These are phyloP conservation scores for Knoxia roxburghii DNA, from an alignment of 257 asterid genomes.

Conservation along the genomic window DNA sequence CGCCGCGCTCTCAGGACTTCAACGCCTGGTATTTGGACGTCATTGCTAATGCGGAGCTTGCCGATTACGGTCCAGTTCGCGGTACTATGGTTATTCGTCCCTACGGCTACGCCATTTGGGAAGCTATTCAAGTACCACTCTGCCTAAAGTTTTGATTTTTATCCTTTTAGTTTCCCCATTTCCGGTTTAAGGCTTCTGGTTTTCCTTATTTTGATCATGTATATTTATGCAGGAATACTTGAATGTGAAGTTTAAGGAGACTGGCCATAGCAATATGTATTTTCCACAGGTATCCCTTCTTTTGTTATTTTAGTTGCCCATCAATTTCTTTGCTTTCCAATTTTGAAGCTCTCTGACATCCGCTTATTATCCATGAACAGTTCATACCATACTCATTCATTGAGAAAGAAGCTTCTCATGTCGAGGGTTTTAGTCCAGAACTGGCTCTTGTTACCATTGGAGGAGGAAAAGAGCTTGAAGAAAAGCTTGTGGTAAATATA, in stretches of 20 bases:
- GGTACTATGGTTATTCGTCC: conserved; percentile 99
- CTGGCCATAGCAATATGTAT: conserved; percentile 98
- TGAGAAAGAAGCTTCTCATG: conserved; percentile 99
- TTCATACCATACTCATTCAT: conserved; percentile 85
- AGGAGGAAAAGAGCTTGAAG: conserved; percentile 99
- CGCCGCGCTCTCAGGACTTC: conserved; percentile 97
- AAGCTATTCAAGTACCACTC: conserved; percentile 82
- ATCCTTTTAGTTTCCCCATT: too few relatives aligned
- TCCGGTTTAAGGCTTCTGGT: neutral
- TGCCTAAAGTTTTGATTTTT: neutral
- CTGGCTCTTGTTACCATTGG: conserved; percentile 94
- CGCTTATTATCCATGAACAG: conserved; percentile 36
- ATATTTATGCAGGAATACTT: conserved; percentile 71
- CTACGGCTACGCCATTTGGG: conserved; percentile 98
- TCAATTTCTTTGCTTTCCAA: neutral
- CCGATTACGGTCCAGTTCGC: conserved; percentile 99
- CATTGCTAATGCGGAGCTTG: conserved; percentile 90
- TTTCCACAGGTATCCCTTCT: conserved; percentile 66
- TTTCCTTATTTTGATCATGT: neutral
- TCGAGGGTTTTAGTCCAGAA: conserved; percentile 97
- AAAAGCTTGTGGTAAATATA: conserved; percentile 87
- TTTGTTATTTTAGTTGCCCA: neutral
- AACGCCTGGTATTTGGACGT: conserved; percentile 94
- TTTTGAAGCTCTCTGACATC: conserved; percentile 2
- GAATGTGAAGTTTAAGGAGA: conserved; percentile 95